Evolutionary conservation across 192 early-diverging fungal species (phyloP).

Genomic region (Backusella australiensis): DNA sequence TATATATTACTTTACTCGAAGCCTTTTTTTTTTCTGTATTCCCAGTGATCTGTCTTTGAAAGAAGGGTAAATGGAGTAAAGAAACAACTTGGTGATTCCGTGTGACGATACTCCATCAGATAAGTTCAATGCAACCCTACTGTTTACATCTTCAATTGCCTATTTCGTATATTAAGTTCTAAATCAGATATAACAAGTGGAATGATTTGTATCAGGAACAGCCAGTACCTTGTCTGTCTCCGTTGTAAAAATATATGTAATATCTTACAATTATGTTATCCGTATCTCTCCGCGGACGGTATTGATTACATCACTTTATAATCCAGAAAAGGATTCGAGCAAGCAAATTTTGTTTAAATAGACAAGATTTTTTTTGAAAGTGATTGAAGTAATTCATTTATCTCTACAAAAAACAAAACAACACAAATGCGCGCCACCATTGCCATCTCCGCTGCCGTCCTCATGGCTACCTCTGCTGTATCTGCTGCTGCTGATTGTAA

Average conservation of each 20-base stretch:
- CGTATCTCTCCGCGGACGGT: not conserved
- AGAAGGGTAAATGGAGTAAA: not conserved
- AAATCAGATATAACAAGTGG: not conserved
- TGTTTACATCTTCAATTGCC: not conserved
- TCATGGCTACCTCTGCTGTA: conserved; percentile 14
- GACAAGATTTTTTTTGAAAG: not conserved
- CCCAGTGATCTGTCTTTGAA: not conserved
- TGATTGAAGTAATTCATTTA: not conserved
- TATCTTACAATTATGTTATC: not conserved
- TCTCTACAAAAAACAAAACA: not conserved
- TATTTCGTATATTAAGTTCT: not conserved
- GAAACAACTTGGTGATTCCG: not conserved
- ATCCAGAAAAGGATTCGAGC: not conserved
- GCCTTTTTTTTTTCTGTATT: not conserved
- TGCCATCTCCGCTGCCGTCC: conserved; percentile 10
- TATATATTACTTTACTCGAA: not conserved
- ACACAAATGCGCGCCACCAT: conserved; percentile 32
- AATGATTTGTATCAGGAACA: not conserved
- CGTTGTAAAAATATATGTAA: not conserved
- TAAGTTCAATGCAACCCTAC: not conserved
- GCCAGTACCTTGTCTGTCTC: not conserved
- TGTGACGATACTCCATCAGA: not conserved
- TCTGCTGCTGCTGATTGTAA: conserved; percentile 23
- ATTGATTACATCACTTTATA: not conserved
- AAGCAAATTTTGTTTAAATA: not conserved